Percentiles rank a stretch among this genome's conserved stretches.
These are phyloP conservation scores for Nicotiana sylvestris DNA, from an alignment of 257 asterid species.

Conservation along the genomic window DNA sequence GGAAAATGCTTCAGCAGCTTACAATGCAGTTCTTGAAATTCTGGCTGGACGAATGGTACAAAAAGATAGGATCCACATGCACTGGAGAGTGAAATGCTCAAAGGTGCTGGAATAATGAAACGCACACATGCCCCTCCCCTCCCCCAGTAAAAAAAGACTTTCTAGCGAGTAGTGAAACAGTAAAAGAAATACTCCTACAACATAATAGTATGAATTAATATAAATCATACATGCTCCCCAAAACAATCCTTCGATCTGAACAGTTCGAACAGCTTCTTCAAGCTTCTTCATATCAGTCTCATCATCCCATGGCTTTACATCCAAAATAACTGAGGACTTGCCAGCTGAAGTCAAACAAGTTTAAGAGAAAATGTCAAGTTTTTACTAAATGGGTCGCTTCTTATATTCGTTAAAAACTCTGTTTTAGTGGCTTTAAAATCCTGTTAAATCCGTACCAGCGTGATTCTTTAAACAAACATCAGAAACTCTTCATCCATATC, in stretches of 20 bases:
- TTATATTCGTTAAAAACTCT: too few species aligned
- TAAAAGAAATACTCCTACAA: too few species aligned
- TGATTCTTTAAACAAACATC: background rate
- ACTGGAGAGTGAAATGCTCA: too few species aligned
- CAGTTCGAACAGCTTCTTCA: constrained; percentile 70
- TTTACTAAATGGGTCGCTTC: too few species aligned
- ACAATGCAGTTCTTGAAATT: too few species aligned
- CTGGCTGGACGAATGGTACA: too few species aligned
- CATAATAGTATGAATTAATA: background rate
- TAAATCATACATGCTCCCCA: constrained; percentile 82
- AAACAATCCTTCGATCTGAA: constrained; percentile 66
- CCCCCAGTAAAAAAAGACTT: too few species aligned
- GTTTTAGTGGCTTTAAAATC: background rate
- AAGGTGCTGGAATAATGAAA: too few species aligned
- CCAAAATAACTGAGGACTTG: constrained; percentile 54
- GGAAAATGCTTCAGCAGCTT: too few species aligned
- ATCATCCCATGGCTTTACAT: constrained; percentile 88
- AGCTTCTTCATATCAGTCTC: constrained; percentile 94
- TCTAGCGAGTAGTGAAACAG: too few species aligned
- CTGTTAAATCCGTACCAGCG: background rate
- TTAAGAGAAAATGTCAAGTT: background rate
- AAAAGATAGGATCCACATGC: too few species aligned
- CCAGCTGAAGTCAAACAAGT: constrained; percentile 46
- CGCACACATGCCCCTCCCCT: too few species aligned
- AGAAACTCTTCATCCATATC: background rate